phyloP scores from a whole-genome alignment of 106 monocot genomes.

The Xerophyta viscosa region DNA sequence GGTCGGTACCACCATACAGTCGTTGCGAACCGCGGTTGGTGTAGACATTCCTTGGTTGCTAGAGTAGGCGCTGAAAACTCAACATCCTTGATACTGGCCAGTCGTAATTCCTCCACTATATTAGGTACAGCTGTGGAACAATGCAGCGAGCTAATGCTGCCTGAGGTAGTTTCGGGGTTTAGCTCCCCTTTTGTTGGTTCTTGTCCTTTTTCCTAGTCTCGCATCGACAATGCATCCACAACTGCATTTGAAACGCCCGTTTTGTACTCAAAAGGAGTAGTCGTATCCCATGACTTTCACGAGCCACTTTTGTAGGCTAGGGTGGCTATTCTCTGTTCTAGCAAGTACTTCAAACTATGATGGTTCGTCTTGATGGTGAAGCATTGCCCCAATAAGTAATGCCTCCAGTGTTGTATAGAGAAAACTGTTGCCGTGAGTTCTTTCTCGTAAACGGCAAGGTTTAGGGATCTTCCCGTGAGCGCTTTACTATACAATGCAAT shows the following conservation, averaged over 20 bases:
- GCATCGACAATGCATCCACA: not conserved
- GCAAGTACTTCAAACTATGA: slow-evolving; percentile 2
- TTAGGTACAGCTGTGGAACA: no score
- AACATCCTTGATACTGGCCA: no score
- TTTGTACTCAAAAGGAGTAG: not conserved
- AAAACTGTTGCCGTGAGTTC: slow-evolving; percentile 1
- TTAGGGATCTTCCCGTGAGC: not conserved
- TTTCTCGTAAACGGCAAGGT: not conserved
- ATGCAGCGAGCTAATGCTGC: not conserved
- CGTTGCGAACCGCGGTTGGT: no score
- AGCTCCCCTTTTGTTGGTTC: no score
- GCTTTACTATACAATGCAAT: slow-evolving; percentile 2
- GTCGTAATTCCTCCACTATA: no score
- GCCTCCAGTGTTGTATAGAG: not conserved
- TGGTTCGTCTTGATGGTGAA: slow-evolving; percentile 6
- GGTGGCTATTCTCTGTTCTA: not conserved
- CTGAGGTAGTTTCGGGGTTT: no score
- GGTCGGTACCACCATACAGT: no score
- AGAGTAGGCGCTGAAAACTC: no score
- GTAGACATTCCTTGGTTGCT: no score
- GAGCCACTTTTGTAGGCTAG: not conserved
- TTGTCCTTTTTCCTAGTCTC: no score
- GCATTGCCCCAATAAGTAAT: not conserved
- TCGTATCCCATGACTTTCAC: not conserved
- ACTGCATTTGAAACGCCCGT: not conserved